These are phyloP conservation scores for Magnolia kwangsiensis DNA, from an alignment of 164 flowering plant species.

Conservation along the genomic window DNA sequence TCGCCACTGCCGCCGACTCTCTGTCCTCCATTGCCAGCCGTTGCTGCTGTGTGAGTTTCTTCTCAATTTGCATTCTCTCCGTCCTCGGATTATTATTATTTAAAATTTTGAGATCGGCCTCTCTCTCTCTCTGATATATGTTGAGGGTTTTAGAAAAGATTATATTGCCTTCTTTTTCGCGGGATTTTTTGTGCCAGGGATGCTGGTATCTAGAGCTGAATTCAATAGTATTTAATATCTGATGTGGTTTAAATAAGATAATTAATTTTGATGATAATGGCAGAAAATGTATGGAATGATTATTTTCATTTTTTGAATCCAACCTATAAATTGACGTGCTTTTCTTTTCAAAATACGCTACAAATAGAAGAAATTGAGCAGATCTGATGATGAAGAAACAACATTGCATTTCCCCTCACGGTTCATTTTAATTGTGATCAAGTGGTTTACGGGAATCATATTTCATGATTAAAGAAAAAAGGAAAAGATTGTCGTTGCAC, in stretches of 20 bases:
- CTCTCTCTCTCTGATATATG: neutral
- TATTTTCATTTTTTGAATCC: neutral
- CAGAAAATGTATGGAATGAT: neutral
- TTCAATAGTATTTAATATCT: neutral
- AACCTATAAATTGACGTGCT: no score
- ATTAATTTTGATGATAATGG: neutral
- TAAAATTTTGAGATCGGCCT: neutral
- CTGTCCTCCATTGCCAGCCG: slow-evolving; percentile 28
- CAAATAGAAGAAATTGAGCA: neutral
- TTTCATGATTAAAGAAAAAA: no score
- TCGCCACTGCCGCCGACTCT: slow-evolving; percentile 21
- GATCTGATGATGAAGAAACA: neutral
- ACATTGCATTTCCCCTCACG: neutral
- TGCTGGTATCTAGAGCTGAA: no score
- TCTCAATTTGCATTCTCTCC: neutral
- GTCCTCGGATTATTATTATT: no score
- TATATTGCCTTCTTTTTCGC: neutral
- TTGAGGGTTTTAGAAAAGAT: neutral
- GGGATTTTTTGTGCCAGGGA: neutral
- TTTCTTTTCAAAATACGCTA: neutral
- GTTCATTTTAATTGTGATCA: no score
- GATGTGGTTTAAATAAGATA: neutral
- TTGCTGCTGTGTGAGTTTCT: slow-evolving; percentile 11
- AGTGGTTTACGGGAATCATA: no score
- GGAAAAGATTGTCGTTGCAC: no score